Conservation (phyloP, 2,329 filamentous ascomycete genomes). For the Arthroderma uncinatum region DNA sequence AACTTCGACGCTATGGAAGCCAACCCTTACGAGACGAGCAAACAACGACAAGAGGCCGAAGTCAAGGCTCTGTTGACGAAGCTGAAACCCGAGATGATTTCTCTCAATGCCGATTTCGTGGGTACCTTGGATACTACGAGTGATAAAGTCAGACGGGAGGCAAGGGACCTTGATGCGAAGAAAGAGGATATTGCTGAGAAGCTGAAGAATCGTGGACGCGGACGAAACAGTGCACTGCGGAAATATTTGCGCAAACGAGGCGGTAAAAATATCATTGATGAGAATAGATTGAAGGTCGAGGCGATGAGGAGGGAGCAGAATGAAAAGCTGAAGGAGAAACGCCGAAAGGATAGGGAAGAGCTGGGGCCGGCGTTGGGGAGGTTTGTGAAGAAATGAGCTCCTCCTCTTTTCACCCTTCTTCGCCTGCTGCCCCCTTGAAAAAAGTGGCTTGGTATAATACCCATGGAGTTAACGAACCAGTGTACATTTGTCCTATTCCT, state of each 20-base stretch:
- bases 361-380: constrained; percentile 76
- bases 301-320: constrained; percentile 62
- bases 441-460: constrained; percentile 9
- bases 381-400: constrained; percentile 46
- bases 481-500: not conserved
- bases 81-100: constrained; percentile 92
- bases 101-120: constrained; percentile 81
- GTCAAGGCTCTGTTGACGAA: constrained; percentile 88
- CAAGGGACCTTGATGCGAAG: constrained; percentile 68
- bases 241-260: constrained; percentile 88
- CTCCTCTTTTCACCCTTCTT: not conserved
- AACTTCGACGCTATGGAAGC: constrained; percentile 90
- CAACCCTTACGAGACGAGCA: constrained; percentile 89
- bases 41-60: constrained; percentile 86
- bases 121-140: constrained; percentile 75
- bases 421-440: not conserved
- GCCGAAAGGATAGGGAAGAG: constrained; percentile 58
- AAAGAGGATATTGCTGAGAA: constrained; percentile 48
- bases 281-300: constrained; percentile 78
- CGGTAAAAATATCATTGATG: constrained; percentile 88
- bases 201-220: constrained; percentile 65
- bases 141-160: constrained; percentile 62
- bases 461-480: constrained; percentile 7
- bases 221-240: constrained; percentile 78
- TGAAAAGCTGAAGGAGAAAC: constrained; percentile 55